Evolutionary conservation across 495 filamentous ascomycete genomes (phyloP).

Genomic region (Daldinia childiae): DNA sequence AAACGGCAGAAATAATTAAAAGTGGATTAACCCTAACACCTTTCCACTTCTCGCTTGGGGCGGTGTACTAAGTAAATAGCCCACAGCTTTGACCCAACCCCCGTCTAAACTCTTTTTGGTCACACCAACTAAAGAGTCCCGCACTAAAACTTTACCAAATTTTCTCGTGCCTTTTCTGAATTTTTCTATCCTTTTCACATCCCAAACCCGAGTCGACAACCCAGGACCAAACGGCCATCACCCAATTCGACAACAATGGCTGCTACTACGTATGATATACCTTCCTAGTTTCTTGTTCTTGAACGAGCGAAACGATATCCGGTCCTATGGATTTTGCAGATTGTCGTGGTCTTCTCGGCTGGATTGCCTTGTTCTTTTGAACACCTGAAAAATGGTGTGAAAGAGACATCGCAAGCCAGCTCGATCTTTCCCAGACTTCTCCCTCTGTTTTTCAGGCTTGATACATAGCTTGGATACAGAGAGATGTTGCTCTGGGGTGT

Average conservation of each 20-base stretch:
- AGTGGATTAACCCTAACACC: slow-evolving; percentile 40
- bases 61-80: slow-evolving; percentile 7
- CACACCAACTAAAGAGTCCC: slow-evolving; percentile 1
- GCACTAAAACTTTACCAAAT: slow-evolving; percentile 28
- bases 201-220: slow-evolving; percentile 46
- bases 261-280: slow-evolving; percentile 71
- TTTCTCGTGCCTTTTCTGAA: slow-evolving; percentile 18
- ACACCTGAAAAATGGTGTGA: slow-evolving; percentile 43
- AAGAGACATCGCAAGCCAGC: slow-evolving; percentile 68
- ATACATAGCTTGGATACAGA: slow-evolving; percentile 56
- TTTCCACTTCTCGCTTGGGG: slow-evolving; percentile 31
- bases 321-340: slow-evolving; percentile 62
- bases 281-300: slow-evolving; percentile 52
- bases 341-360: slow-evolving; percentile 83
- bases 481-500: slow-evolving; percentile 72
- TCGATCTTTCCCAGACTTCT: slow-evolving; percentile 77
- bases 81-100: slow-evolving; percentile 5
- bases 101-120: slow-evolving; percentile 18
- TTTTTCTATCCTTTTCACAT: slow-evolving; percentile 17
- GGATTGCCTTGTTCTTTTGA: slow-evolving; percentile 60
- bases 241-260: slow-evolving; percentile 63
- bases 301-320: slow-evolving; percentile 62
- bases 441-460: slow-evolving; percentile 62
- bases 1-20: slow-evolving; percentile 37
- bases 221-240: slow-evolving; percentile 38